Evolutionary conservation across 2,329 filamentous ascomycete genomes (phyloP), one percentile per base, ranked within the genome.

Genomic region (Fusarium sp.): DNA sequence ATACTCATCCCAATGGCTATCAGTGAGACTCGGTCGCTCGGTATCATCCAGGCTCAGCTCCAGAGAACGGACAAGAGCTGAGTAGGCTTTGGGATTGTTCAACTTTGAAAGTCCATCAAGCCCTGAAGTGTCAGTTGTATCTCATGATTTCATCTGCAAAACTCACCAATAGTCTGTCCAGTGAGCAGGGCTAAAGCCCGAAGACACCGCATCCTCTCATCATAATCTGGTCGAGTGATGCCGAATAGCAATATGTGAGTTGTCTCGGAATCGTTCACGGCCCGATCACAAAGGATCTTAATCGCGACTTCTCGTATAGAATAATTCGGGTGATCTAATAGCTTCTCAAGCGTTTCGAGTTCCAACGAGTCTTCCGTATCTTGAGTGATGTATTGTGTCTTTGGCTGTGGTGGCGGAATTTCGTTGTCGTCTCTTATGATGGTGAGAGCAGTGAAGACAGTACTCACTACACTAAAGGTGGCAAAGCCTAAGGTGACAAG

Each of bases 331-430:
- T 93, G 93, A 58, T 88, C 85, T 18, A 93, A 84, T 8, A 95
- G 86, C 72, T 90, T 92, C 58, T 90, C 85, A 15, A 95, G 85
- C 0, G 93, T 95, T 47, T 87, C 85, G 17, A 90, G 79, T 66
- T 90, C 89, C 47, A 95, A 85, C 5, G 92, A 89, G 78, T 94
- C 92, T 78, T 95, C 92, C 5, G 92, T 93, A 31, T 92, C 90
- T 80, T 94, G 91, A 20, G 90, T 93, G 73, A 94, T 93, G 80
- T 93, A 93, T 75, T 92, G 89, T 57, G 92, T 89, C 79, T 92
- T 91, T 41, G 90, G 90, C 68, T 90, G 89, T 42, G 85, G 79
- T 41, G 90, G 88, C 68, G 90, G 90, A 78, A 96, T 89, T 81
- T 91, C 88, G 72, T 92, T 92, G 60, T 91, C 86, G 75, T 90